Percentiles rank a stretch among this genome's conserved stretches.
Conservation (phyloP, 495 filamentous ascomycete species). For the Bathelium albidoporum region DNA sequence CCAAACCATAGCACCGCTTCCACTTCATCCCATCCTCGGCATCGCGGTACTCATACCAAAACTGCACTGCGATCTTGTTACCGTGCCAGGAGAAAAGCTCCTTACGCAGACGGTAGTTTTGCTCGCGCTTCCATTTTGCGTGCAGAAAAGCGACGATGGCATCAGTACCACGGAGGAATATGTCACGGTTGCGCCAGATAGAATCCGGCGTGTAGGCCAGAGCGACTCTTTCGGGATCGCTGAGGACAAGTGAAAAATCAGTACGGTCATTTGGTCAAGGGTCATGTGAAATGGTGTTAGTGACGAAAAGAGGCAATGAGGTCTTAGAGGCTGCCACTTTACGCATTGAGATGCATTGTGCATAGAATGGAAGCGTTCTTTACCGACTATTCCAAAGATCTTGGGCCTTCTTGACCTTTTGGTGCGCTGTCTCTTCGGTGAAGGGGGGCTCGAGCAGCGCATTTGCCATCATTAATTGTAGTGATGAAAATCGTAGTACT, state of each 20-base stretch:
- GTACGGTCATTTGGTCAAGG: neutral
- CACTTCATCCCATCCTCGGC: constrained; percentile 55
- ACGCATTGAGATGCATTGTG: neutral
- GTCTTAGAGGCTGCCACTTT: constrained; percentile 5
- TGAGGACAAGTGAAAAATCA: constrained; percentile 21
- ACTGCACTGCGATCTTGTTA: constrained; percentile 75
- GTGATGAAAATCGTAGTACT: too few species aligned
- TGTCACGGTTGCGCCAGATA: constrained; percentile 73
- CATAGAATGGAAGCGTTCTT: too few species aligned
- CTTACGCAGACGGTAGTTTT: constrained; percentile 68
- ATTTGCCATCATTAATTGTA: too few species aligned
- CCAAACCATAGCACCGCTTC: constrained; percentile 84
- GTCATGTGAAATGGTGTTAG: neutral
- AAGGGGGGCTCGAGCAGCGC: constrained; percentile 70
- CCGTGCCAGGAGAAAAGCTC: constrained; percentile 72
- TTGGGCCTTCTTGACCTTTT: constrained; percentile 82
- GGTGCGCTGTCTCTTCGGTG: constrained; percentile 57
- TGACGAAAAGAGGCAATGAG: too few species aligned
- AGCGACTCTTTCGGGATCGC: constrained; percentile 53
- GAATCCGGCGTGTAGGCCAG: constrained; percentile 64
- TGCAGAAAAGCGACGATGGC: constrained; percentile 62
- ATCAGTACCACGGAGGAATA: constrained; percentile 59
- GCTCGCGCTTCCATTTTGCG: constrained; percentile 67
- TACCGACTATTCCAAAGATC: constrained; percentile 76
- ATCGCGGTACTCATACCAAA: constrained; percentile 87